Evolutionary conservation across 2,329 filamentous ascomycete species (phyloP).

Genomic region (Aureobasidium zeae): DNA sequence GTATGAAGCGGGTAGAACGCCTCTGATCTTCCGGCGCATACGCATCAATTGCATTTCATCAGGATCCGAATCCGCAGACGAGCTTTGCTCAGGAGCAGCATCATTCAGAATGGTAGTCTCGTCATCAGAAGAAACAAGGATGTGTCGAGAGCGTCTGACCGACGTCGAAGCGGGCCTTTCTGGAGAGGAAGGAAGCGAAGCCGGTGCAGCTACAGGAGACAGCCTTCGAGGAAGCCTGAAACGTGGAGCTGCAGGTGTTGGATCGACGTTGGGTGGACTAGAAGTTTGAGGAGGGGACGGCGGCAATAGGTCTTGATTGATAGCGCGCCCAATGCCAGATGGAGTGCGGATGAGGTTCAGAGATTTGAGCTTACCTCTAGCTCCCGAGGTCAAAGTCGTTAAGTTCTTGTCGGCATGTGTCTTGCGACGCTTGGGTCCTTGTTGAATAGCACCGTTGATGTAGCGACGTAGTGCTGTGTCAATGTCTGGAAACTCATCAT

Average conservation of each 20-base stretch:
- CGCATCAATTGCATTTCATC: slow-evolving; percentile 27
- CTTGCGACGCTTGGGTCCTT: slow-evolving; percentile 21
- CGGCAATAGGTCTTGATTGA: slow-evolving; percentile 1
- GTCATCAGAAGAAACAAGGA: slow-evolving; percentile 6
- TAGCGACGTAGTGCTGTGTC: slow-evolving; percentile 19
- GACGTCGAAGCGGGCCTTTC: neutral
- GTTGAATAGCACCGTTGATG: slow-evolving; percentile 16
- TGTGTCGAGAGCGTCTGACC: slow-evolving; percentile 2
- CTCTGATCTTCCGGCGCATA: slow-evolving; percentile 36
- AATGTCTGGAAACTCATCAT: slow-evolving; percentile 27
- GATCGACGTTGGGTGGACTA: slow-evolving; percentile 3
- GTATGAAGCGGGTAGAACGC: slow-evolving; percentile 43
- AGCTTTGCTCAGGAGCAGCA: slow-evolving; percentile 19
- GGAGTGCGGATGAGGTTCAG: neutral
- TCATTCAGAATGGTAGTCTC: slow-evolving; percentile 20
- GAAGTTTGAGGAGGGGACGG: slow-evolving; percentile 15
- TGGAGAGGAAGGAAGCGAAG: slow-evolving; percentile 18
- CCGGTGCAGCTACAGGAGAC: slow-evolving; percentile 13
- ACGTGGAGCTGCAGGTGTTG: neutral
- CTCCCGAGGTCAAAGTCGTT: neutral
- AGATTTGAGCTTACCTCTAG: slow-evolving; percentile 1
- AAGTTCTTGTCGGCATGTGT: neutral
- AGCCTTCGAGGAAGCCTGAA: slow-evolving; percentile 14
- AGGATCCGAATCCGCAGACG: slow-evolving; percentile 26
- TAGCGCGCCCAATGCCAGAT: neutral